Evolutionary conservation across 2,329 filamentous ascomycete species (phyloP).

Genomic region (Helminthosporium solani): DNA sequence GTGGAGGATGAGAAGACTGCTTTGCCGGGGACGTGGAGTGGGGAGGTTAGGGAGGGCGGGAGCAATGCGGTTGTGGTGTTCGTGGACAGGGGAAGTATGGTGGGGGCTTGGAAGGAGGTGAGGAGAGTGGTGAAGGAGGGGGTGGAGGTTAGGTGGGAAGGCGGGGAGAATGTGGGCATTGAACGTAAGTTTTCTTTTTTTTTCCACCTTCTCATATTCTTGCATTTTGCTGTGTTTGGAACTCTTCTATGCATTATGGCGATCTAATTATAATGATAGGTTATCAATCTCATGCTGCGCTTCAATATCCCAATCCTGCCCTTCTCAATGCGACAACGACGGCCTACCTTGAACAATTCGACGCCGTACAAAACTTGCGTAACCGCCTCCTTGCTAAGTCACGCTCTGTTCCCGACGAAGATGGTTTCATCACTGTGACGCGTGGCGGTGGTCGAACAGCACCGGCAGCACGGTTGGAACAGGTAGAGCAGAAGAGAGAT

Average conservation of each 20-base stretch:
- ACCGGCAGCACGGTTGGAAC: slow-evolving; percentile 66
- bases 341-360: slow-evolving; percentile 80
- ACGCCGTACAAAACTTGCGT: slow-evolving; percentile 65
- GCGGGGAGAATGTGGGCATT: slow-evolving; percentile 49
- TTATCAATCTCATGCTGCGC: slow-evolving; percentile 64
- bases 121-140: slow-evolving; percentile 60
- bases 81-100: slow-evolving; percentile 77
- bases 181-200: slow-evolving; percentile 47
- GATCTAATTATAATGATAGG: slow-evolving; percentile 42
- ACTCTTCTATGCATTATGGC: slow-evolving; percentile 3
- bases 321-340: slow-evolving; percentile 74
- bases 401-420: slow-evolving; percentile 82
- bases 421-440: slow-evolving; percentile 92
- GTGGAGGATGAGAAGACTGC: slow-evolving; percentile 59
- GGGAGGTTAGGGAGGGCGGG: slow-evolving; percentile 69
- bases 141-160: slow-evolving; percentile 68
- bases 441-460: slow-evolving; percentile 67
- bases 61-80: slow-evolving; percentile 79
- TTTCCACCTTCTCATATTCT: too few relatives aligned
- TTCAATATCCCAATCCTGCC: slow-evolving; percentile 68
- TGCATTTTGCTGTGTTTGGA: too few relatives aligned
- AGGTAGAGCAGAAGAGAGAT: slow-evolving; percentile 59
- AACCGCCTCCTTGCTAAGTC: slow-evolving; percentile 61
- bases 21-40: slow-evolving; percentile 73
- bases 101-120: slow-evolving; percentile 73